Percentiles rank a stretch among this genome's conserved stretches.
These are phyloP conservation scores for Azolla pinnata DNA, from an alignment of 75 land plant genomes.

Conservation along the genomic window DNA sequence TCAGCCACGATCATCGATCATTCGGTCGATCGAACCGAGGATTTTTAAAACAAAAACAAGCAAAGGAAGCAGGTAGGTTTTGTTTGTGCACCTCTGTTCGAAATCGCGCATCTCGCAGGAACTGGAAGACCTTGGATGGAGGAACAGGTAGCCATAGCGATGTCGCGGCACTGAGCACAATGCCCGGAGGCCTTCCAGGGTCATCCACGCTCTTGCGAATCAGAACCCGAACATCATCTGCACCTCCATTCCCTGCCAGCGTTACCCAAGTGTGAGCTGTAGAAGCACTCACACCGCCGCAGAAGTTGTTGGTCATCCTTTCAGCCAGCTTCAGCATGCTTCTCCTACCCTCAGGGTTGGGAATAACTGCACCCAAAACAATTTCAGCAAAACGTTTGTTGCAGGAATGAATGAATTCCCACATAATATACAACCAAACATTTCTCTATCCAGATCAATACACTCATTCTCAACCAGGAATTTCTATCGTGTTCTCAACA, in stretches of 20 bases:
- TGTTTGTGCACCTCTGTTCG: constrained; percentile 43
- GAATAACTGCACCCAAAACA: constrained; percentile 47
- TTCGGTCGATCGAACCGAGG: background rate
- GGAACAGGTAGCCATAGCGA: constrained; percentile 70
- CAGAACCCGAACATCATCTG: constrained; percentile 47
- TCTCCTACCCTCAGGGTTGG: constrained; percentile 61
- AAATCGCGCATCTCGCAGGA: constrained; percentile 56
- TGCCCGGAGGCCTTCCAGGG: constrained; percentile 73
- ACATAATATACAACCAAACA: constrained; percentile 11
- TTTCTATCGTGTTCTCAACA: too few relatives aligned
- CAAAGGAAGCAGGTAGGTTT: background rate
- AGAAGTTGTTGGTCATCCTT: constrained; percentile 79
- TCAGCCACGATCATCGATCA: background rate
- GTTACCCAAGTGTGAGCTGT: constrained; percentile 87
- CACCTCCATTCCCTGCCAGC: constrained; percentile 45
- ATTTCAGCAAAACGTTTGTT: too few relatives aligned
- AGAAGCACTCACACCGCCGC: constrained; percentile 73
- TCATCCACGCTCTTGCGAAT: constrained; percentile 68
- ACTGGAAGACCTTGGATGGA: constrained; percentile 54
- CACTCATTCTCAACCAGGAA: too few relatives aligned
- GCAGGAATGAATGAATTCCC: constrained; percentile 4
- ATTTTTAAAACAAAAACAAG: background rate
- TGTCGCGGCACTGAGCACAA: constrained; percentile 67
- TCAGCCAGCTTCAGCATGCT: constrained; percentile 69
- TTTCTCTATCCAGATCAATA: constrained; percentile 1